Conservation (phyloP, 495 filamentous ascomycete genomes). For the Acidiella bohemica region DNA sequence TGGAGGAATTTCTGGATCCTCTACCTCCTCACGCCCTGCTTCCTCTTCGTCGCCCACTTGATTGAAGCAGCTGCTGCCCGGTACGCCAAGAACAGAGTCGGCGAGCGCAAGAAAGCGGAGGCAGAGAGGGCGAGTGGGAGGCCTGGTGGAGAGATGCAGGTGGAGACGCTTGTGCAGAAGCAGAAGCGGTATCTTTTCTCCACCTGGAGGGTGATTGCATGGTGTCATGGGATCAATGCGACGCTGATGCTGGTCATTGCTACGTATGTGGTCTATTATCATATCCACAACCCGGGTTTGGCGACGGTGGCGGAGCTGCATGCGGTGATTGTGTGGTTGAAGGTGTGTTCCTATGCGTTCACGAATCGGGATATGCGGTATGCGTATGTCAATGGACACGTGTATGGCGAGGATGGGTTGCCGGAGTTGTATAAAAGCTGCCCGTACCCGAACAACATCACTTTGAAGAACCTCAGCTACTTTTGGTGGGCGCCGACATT, state of each 20-base stretch:
- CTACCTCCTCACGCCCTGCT: conserved; percentile 74
- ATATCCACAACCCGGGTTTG: conserved; percentile 84
- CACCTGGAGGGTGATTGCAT: conserved; percentile 66
- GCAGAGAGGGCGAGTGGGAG: too few relatives aligned
- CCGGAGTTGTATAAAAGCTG: conserved; percentile 71
- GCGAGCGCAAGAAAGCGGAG: conserved; percentile 22
- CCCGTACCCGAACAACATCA: conserved; percentile 84
- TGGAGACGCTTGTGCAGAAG: conserved; percentile 29
- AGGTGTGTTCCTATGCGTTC: conserved; percentile 88
- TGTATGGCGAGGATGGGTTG: conserved; percentile 41
- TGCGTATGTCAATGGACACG: conserved; percentile 40
- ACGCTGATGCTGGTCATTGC: conserved; percentile 67
- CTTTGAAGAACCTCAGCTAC: conserved; percentile 69
- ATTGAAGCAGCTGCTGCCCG: conserved; percentile 71
- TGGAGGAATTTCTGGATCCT: conserved; percentile 59
- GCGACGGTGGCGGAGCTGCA: conserved; percentile 83
- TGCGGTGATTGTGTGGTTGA: conserved; percentile 90
- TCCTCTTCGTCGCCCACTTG: conserved; percentile 76
- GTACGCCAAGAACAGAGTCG: conserved; percentile 55
- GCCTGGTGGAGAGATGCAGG: conserved; percentile 51
- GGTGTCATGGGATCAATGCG: conserved; percentile 68
- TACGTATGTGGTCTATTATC: conserved; percentile 70
- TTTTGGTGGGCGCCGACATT: conserved; percentile 97
- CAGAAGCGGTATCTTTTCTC: conserved; percentile 43
- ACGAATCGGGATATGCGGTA: conserved; percentile 92